These are phyloP conservation scores for Chondrus crispus DNA, from an alignment of 23 red algal species.

Conservation along the genomic window DNA sequence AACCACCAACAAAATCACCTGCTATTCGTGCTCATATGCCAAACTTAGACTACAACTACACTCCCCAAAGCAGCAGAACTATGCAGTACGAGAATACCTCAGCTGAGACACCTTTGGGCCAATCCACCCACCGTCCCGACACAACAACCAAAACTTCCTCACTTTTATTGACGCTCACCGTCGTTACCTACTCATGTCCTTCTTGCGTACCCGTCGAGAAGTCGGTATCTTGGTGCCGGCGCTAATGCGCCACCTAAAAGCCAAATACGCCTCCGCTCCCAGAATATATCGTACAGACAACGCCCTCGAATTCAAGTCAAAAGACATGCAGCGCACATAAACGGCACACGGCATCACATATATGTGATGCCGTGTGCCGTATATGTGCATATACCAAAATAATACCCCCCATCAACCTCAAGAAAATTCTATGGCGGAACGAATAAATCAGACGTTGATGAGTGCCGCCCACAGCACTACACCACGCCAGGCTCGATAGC, in stretches of 20 bases:
- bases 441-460: not conserved
- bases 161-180: not conserved
- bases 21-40: not conserved
- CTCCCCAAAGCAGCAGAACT: not conserved
- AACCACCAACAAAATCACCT: not conserved
- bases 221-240: not conserved
- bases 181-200: not conserved
- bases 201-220: not conserved
- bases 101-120: constrained; percentile 27
- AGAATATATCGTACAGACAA: not conserved
- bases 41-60: not conserved
- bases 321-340: not conserved
- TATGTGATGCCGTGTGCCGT: no score
- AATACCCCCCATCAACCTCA: not conserved
- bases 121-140: not conserved
- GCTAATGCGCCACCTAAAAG: no score
- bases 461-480: not conserved
- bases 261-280: not conserved
- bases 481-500: not conserved
- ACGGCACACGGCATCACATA: not conserved
- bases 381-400: no score
- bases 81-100: not conserved
- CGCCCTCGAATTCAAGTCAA: not conserved
- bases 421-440: not conserved
- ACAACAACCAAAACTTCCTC: constrained; percentile 10